phyloP scores from a whole-genome alignment of 306 rosid genomes.

The Citrullus amarus region DNA sequence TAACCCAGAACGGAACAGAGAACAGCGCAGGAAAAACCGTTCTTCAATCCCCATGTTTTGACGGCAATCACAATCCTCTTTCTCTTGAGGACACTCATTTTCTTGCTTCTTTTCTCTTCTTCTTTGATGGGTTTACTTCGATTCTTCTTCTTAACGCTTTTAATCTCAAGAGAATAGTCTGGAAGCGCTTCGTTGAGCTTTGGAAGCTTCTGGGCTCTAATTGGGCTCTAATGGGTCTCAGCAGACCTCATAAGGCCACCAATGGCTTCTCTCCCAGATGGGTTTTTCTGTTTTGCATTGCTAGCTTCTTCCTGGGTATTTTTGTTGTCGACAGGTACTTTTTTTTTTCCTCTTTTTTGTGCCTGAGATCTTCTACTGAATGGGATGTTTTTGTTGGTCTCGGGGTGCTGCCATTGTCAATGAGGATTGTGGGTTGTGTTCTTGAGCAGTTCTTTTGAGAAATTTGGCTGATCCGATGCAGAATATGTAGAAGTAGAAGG shows the following conservation, averaged over 20 bases:
- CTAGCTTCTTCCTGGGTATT: slow-evolving; percentile 50
- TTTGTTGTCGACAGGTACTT: slow-evolving; percentile 43
- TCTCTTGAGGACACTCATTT: background rate
- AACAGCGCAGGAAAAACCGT: background rate
- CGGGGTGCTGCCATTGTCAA: background rate
- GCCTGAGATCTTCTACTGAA: slow-evolving; percentile 14
- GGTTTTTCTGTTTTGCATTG: slow-evolving; percentile 42
- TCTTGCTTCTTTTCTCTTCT: background rate
- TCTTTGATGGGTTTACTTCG: background rate
- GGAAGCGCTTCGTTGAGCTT: slow-evolving; percentile 20
- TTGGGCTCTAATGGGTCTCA: slow-evolving; percentile 31
- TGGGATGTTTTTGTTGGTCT: slow-evolving; percentile 10
- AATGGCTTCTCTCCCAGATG: slow-evolving; percentile 48
- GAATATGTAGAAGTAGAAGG: background rate
- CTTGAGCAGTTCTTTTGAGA: background rate
- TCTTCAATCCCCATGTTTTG: background rate
- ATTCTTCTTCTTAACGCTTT: background rate
- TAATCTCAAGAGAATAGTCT: background rate
- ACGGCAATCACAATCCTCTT: background rate
- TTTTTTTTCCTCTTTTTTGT: slow-evolving; percentile 6
- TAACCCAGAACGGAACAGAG: background rate
- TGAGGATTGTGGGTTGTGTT: background rate
- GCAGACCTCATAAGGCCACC: slow-evolving; percentile 34
- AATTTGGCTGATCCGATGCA: background rate
- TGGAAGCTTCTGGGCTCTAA: slow-evolving; percentile 6